Evolutionary conservation across 768 basidiomycete genomes (phyloP), one percentile per base, ranked within the genome.

Genomic region (Cystofilobasidium bisporidii): DNA sequence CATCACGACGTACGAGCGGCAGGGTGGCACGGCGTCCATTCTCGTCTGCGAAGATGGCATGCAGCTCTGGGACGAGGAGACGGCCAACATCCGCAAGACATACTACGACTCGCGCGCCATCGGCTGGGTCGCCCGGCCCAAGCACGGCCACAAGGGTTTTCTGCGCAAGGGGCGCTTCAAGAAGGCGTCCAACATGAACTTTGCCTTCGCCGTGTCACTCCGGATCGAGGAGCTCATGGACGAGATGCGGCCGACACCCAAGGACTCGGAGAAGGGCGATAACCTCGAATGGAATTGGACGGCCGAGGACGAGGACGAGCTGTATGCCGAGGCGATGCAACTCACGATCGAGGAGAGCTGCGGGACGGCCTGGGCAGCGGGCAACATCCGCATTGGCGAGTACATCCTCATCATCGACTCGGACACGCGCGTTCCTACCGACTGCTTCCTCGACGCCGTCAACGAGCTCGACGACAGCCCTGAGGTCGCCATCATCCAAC

Each of bases 151-250:
- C 2, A 17, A 56, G 2, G 30, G 26, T 30, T 56, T 56, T 30
- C 26, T 56, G 18, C 87, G 89, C 57, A 87, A 87, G 33, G 90
- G 89, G 48, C 83, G 89, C 24, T 94, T 94, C 82, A 94, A 94
- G 81, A 94, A 64, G 63, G 89, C 90, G 0, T 86, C 85, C 18
- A 94, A 94, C 77, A 85, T 92, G 86, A 94, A 93, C 74, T 91
- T 86, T 72, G 88, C 82, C 0, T 80, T 82, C 24, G 78, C 84
- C 72, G 80, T 90, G 5, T 86, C 85, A 4, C 79, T 89, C 36
- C 82, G 84, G 58, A 76, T 83, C 70, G 83, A 84, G 73, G 79
- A 81, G 67, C 75, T 80, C 57, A 78, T 82, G 72, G 76, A 77
- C 60, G 75, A 71, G 0, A 71, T 80, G 64, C 82, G 80, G 75